phyloP scores from a whole-genome alignment of 805 yeast genomes.

The Pichia heedii region DNA sequence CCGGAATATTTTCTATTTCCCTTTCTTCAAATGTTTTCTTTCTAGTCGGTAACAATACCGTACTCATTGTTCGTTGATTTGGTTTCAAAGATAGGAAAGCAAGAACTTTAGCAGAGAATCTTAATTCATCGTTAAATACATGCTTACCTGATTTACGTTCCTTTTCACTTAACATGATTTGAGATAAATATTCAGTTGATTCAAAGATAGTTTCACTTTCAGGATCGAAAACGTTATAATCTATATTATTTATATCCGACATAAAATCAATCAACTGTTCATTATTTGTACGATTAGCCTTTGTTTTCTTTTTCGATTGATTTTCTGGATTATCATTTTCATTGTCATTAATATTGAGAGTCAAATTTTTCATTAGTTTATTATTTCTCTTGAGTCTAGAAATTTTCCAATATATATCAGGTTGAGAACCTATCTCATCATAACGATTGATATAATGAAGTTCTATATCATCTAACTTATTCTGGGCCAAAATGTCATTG shows the following conservation, averaged over 20 bases:
- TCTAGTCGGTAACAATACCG: conserved; percentile 19
- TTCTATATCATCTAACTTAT: conserved; percentile 27
- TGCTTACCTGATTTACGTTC: conserved; percentile 17
- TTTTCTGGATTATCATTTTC: not conserved
- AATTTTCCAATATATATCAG: conserved; percentile 81
- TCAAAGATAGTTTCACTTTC: conserved; percentile 12
- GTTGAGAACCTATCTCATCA: conserved; percentile 86
- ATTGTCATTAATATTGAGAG: not conserved
- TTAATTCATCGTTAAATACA: conserved; percentile 41
- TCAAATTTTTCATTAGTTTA: not conserved
- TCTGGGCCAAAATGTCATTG: not conserved
- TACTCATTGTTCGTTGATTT: conserved; percentile 19
- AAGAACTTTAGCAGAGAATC: conserved; percentile 39
- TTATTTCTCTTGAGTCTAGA: conserved; percentile 5
- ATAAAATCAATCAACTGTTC: conserved; percentile 21
- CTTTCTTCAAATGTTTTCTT: conserved; percentile 8
- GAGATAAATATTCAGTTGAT: conserved; percentile 16
- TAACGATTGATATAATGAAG: conserved; percentile 59
- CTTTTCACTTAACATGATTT: conserved; percentile 18
- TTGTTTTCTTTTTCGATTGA: not conserved
- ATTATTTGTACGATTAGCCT: not conserved
- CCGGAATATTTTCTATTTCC: conserved; percentile 24
- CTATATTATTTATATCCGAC: conserved; percentile 17
- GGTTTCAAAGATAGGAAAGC: conserved; percentile 41
- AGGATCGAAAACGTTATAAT: conserved; percentile 12